Evolutionary conservation across 2,329 filamentous ascomycete species (phyloP), one percentile per base, ranked within the genome.

Genomic region (Paradendryphiella salina): DNA sequence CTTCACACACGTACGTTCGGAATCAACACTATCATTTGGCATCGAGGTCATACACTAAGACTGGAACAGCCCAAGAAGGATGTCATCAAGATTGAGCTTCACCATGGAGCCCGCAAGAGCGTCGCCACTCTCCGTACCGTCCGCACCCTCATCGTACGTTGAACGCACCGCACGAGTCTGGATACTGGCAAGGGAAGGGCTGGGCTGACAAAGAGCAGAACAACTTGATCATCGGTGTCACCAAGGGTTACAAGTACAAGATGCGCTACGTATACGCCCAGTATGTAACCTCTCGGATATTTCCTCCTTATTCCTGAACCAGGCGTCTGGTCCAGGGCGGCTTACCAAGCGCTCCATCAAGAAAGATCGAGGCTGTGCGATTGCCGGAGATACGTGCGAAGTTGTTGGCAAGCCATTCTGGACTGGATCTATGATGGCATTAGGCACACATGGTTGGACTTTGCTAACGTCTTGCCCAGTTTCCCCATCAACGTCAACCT

Each of bases 401-500:
- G 26, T 35, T 18, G 13, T 38, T 18, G 44, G 20, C 43, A 46
- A 46, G 13, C 32, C 33, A 20, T 23, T 37, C 38, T 18, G 38
- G 20, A 28, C 7, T 14, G 18, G 31, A 36, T 29, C 26, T n/a
- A 11, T 20, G 41, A 15, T 7, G 43, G 31, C 21, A 13, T 31
- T 37, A n/a, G 14, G 8, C 20, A 35, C 49, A 43, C 17, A 29
- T 23, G n/a, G n/a, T 23, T n/a, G 32, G 34, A 41, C 20, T 18
- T 14, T n/a, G 46, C 63, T 67, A 54, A 67, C 53, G 23, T 17
- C 3, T 17, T 18, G 7, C 20, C n/a, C 36, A 69, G 66, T 88
- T 99, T 99, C 78, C 94, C 94, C 81, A 99, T 99, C 90, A 99
- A 99, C 86, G 93, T 99, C 83, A 97, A 96, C 85, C 80, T 99